A percentile compares a stretch with the other conserved stretches of the same genome.
phyloP scores from a whole-genome alignment of 225 moss, liverwort and hornwort species.

The Physcomitrium patens region DNA sequence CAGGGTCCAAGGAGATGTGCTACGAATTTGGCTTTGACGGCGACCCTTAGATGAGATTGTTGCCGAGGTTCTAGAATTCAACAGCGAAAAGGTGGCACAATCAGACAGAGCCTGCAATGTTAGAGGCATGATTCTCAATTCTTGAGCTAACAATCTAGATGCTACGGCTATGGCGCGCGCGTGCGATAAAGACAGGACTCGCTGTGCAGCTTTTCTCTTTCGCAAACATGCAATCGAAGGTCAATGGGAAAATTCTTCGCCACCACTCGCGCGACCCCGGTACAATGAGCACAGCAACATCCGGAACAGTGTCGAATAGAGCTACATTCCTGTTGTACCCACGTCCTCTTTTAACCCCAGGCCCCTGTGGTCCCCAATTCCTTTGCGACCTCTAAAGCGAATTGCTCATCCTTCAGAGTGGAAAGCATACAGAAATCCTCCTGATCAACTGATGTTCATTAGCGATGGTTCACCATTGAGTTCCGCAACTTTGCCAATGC shows the following conservation, averaged over 20 bases:
- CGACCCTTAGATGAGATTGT: not conserved
- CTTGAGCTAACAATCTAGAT: constrained; percentile 14
- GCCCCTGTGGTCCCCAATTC: not conserved
- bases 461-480: too few relatives aligned
- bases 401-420: too few relatives aligned
- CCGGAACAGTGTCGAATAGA: not conserved
- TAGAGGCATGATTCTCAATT: constrained; percentile 43
- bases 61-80: constrained; percentile 7
- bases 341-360: not conserved
- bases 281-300: too few relatives aligned
- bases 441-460: too few relatives aligned
- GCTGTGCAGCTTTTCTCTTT: too few relatives aligned
- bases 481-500: too few relatives aligned
- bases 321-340: not conserved
- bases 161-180: too few relatives aligned
- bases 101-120: constrained; percentile 45
- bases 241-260: too few relatives aligned
- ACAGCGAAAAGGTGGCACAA: constrained; percentile 17
- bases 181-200: not conserved
- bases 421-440: too few relatives aligned
- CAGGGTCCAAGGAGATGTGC: not conserved
- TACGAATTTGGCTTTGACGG: not conserved
- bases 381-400: too few relatives aligned
- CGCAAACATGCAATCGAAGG: too few relatives aligned
- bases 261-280: too few relatives aligned